Evolutionary conservation across 2,329 filamentous ascomycete species (phyloP).

Genomic region (Didymella exigua): DNA sequence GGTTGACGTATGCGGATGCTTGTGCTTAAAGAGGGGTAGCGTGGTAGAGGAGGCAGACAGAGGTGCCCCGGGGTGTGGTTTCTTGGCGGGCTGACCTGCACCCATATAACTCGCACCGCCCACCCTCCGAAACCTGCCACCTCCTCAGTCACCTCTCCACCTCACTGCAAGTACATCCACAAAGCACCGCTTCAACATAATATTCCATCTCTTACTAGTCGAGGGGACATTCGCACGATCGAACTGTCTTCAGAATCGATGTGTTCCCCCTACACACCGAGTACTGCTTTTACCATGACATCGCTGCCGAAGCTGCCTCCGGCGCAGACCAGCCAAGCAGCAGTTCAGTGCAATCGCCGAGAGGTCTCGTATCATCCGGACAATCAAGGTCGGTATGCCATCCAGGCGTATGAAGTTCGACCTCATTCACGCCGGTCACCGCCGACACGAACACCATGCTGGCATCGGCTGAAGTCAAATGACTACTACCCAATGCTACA

Average conservation of each 20-base stretch:
- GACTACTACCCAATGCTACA: too few relatives aligned
- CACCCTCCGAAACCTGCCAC: conserved; percentile 19
- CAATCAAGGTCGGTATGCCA: conserved; percentile 28
- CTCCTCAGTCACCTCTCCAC: conserved; percentile 13
- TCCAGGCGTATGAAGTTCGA: conserved; percentile 25
- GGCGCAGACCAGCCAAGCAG: background rate
- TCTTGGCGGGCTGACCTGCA: conserved; percentile 30
- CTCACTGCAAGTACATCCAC: conserved; percentile 5
- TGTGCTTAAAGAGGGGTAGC: conserved; percentile 4
- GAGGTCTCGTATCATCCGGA: conserved; percentile 32
- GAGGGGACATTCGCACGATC: background rate
- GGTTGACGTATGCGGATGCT: background rate
- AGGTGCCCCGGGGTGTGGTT: conserved; percentile 13
- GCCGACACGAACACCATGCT: background rate
- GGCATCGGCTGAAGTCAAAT: background rate
- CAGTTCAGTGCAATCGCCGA: conserved; percentile 20
- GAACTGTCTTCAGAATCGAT: background rate
- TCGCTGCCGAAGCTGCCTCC: conserved; percentile 18
- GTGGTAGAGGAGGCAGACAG: conserved; percentile 14
- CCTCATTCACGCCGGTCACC: background rate
- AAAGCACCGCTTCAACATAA: conserved; percentile 4
- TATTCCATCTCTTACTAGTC: conserved; percentile 1
- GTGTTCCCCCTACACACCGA: background rate
- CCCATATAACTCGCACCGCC: conserved; percentile 33
- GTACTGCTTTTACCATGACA: conserved; percentile 26